phyloP scores from a whole-genome alignment of 257 asterid species.

The Gentiana straminea region DNA sequence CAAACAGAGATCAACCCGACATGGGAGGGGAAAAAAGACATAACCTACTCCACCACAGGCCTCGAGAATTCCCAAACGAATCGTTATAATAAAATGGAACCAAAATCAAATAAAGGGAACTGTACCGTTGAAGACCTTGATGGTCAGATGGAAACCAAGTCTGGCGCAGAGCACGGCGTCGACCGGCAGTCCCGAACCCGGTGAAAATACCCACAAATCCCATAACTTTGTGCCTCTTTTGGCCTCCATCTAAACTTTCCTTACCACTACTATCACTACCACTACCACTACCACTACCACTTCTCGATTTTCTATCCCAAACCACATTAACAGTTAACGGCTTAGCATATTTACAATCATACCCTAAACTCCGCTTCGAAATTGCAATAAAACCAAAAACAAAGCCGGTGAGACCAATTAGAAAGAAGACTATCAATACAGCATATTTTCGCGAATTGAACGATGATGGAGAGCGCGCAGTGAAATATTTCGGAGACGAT shows the following conservation, averaged over 20 bases:
- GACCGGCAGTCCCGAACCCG: constrained; percentile 75
- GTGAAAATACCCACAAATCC: constrained; percentile 95
- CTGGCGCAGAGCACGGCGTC: constrained; percentile 66
- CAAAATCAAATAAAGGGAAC: not conserved
- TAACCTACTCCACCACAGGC: not conserved
- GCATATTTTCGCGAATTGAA: constrained; percentile 37
- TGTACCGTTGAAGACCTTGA: constrained; percentile 64
- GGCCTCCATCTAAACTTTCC: constrained; percentile 29
- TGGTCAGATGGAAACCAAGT: constrained; percentile 95
- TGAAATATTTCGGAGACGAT: constrained; percentile 67
- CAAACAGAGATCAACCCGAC: no score
- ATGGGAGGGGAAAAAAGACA: no score
- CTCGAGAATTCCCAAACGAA: not conserved
- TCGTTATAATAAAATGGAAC: not conserved
- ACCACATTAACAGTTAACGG: constrained; percentile 65
- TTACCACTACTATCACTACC: constrained; percentile 4
- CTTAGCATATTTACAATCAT: constrained; percentile 31
- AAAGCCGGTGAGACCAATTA: constrained; percentile 50
- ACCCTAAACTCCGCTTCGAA: constrained; percentile 31
- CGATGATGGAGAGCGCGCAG: constrained; percentile 45
- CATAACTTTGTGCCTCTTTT: constrained; percentile 68
- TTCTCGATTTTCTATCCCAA: constrained; percentile 55
- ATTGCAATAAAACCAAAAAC: constrained; percentile 42
- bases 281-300: constrained; percentile 8
- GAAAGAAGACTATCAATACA: constrained; percentile 25